These are phyloP conservation scores for Calocybe gambosa DNA, from an alignment of 1,284 basidiomycete species.

Conservation along the genomic window DNA sequence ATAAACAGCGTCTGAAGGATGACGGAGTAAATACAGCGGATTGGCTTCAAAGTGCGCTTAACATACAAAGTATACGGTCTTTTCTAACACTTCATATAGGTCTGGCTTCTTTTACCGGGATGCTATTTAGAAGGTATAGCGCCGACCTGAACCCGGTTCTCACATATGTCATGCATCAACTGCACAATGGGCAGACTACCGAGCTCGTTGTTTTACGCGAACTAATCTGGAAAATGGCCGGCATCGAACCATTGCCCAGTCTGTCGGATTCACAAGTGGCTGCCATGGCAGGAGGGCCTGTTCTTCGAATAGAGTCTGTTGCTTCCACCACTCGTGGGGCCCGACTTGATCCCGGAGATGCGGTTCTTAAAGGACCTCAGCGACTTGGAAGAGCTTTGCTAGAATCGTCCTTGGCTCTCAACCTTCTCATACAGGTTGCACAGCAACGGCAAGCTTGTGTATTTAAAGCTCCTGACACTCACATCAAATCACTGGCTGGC, in stretches of 20 bases:
- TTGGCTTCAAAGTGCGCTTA: constrained; percentile 85
- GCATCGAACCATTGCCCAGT: constrained; percentile 86
- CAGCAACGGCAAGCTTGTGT: constrained; percentile 82
- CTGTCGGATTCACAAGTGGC: constrained; percentile 84
- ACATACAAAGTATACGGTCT: constrained; percentile 1
- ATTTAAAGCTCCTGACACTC: constrained; percentile 62
- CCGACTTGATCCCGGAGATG: constrained; percentile 57
- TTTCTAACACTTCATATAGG: constrained; percentile 38
- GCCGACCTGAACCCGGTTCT: constrained; percentile 83
- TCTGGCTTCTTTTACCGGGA: constrained; percentile 89
- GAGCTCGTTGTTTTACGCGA: constrained; percentile 92
- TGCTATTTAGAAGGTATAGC: constrained; percentile 83
- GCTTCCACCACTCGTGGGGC: constrained; percentile 68
- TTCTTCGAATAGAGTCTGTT: constrained; percentile 81
- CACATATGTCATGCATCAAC: constrained; percentile 88
- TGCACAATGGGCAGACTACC: constrained; percentile 77
- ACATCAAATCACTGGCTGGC: constrained; percentile 80
- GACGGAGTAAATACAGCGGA: constrained; percentile 90
- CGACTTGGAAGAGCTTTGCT: constrained; percentile 69
- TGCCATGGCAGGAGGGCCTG: constrained; percentile 87
- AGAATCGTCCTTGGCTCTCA: constrained; percentile 68
- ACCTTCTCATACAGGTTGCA: constrained; percentile 83
- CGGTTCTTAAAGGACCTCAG: constrained; percentile 53
- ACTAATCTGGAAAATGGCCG: constrained; percentile 93
- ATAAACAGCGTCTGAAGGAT: constrained; percentile 82